Evolutionary conservation across 495 filamentous ascomycete genomes (phyloP), one percentile per base, ranked within the genome.

Genomic region (Penicillium robsamsonii): DNA sequence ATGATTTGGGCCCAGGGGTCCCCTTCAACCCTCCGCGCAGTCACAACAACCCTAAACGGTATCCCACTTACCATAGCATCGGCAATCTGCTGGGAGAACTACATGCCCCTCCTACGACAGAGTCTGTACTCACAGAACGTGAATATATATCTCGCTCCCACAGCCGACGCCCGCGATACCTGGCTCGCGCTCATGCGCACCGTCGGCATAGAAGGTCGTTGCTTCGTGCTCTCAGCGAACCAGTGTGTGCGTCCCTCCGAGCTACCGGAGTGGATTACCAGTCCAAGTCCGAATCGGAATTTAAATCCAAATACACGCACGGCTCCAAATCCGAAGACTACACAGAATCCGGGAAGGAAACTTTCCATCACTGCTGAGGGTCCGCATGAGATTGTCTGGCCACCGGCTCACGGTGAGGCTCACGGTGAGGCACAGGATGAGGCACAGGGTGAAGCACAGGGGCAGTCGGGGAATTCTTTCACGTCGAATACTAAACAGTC

Each of bases 21-120:
- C 0, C 80, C 92, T 0, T 82, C 85, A 0, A 92, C 91, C 1
- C 82, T 97, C 29, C 84, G 84, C 51, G 93, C 92, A 0, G 79
- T 97, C 2, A 89, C 84, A 20, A 92, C 92, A 1, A 81, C 76
- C n/a, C 87, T 97, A 57, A 82, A 84, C 20, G 90, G 88, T 20
- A 83, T 93, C 13, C 83, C 81, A 43, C 72, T 97, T 18, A 91
- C 86, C 15, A 73, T 96, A 7, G 93, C 85, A 0, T 84, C 90
- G 0, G 93, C 92, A 2, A 95, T 97, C 41, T 97, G 93, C 75
- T 97, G 93, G 93, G 93, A 97, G 71, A 97, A 91, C 60, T 96
- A 90, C 66, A 97, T 97, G 93, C 93, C 93, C 0, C 74, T 97
- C 18, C 79, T 97, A 1, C 77, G 88, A 9, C 80, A 90, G 49